Evolutionary conservation across 139 green algal species (phyloP).

Genomic region (Chlorella ohadii): DNA sequence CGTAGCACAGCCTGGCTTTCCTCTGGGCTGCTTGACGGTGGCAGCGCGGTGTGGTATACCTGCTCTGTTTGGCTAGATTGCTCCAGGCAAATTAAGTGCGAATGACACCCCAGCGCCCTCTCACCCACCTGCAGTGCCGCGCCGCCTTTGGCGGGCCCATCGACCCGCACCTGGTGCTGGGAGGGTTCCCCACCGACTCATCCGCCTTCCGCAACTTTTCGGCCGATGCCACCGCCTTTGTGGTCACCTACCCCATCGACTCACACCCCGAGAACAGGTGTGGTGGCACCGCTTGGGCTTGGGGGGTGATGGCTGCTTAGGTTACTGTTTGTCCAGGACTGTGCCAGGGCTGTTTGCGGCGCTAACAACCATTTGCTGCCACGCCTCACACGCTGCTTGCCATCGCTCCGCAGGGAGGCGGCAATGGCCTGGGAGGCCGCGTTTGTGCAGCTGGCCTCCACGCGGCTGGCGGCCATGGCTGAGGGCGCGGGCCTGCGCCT

Average conservation of each 20-base stretch:
- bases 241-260: slow-evolving; percentile 83
- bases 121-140: slow-evolving; percentile 56
- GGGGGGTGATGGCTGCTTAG: neutral
- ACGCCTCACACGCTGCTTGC: neutral
- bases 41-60: neutral
- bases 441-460: slow-evolving; percentile 70
- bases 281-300: neutral
- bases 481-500: slow-evolving; percentile 62
- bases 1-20: no score
- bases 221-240: slow-evolving; percentile 79
- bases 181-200: slow-evolving; percentile 72
- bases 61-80: neutral
- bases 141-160: slow-evolving; percentile 76
- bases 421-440: slow-evolving; percentile 85
- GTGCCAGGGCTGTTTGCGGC: no score
- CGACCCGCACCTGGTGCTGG: slow-evolving; percentile 87
- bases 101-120: no score
- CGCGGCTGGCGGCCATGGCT: slow-evolving; percentile 45
- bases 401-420: slow-evolving; percentile 31
- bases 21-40: no score
- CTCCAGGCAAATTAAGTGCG: no score
- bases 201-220: slow-evolving; percentile 63
- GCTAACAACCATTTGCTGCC: neutral
- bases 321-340: neutral
- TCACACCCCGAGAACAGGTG: slow-evolving; percentile 52